Conservation (phyloP, 2,329 filamentous ascomycete genomes). For the Penicillium hesseltinei region DNA sequence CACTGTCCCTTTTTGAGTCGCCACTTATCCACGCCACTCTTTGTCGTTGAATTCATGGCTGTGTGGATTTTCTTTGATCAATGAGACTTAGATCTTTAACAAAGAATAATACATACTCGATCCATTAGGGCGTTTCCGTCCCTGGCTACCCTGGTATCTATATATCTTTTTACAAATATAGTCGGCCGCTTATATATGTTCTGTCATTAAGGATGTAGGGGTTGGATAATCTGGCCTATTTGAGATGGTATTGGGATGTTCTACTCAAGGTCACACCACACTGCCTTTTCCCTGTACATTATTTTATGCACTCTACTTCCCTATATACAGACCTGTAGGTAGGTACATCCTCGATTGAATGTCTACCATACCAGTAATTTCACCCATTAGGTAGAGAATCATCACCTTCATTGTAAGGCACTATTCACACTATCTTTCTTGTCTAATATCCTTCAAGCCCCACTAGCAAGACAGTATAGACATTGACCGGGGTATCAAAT, state of each 20-base stretch:
- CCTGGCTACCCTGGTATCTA: background rate
- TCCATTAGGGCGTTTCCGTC: background rate
- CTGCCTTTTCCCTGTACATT: background rate
- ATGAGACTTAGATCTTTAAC: background rate
- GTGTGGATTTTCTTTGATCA: background rate
- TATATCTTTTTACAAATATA: too few relatives aligned
- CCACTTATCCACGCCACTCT: background rate
- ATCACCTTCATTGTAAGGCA: background rate
- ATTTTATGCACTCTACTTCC: background rate
- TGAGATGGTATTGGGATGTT: background rate
- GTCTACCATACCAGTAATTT: background rate
- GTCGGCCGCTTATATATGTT: background rate
- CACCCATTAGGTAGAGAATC: background rate
- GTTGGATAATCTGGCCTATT: background rate
- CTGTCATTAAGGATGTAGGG: background rate
- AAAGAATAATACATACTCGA: background rate
- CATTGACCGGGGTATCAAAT: slow-evolving; percentile 1
- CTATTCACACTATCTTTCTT: background rate
- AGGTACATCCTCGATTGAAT: background rate
- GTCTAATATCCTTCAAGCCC: background rate
- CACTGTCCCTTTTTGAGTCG: too few relatives aligned
- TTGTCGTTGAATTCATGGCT: background rate
- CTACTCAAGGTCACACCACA: background rate
- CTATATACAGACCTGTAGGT: background rate
- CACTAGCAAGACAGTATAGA: background rate